Conservation (phyloP, 306 rosid species). For the Medicago truncatula region MtrunA17r5.0-ANR NC_053044.1:23493501-23494000, state of each 20-base stretch:
- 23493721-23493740: conserved; percentile 61
- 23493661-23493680: not conserved
- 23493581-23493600: not conserved
- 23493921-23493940: conserved; percentile 94
- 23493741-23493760: conserved; percentile 84
- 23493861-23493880: not conserved
- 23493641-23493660: not conserved
- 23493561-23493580: not conserved
- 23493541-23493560: not conserved
- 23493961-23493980: conserved; percentile 92
- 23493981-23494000: conserved; percentile 83
- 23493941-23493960: conserved; percentile 94
- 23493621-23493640: not conserved
- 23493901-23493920: conserved; percentile 38
- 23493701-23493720: not conserved
- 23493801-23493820: conserved; percentile 91
- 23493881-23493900: conserved; percentile 17
- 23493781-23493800: conserved; percentile 90
- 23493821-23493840: conserved; percentile 97
- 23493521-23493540: not conserved
- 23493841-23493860: conserved; percentile 49
- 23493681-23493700: not conserved
- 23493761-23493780: conserved; percentile 79
- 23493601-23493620: not conserved
- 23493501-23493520: not conserved